These are phyloP conservation scores for Fusarium nelsonii DNA, from an alignment of 2,329 filamentous ascomycete genomes.

Conservation along the genomic window DNA sequence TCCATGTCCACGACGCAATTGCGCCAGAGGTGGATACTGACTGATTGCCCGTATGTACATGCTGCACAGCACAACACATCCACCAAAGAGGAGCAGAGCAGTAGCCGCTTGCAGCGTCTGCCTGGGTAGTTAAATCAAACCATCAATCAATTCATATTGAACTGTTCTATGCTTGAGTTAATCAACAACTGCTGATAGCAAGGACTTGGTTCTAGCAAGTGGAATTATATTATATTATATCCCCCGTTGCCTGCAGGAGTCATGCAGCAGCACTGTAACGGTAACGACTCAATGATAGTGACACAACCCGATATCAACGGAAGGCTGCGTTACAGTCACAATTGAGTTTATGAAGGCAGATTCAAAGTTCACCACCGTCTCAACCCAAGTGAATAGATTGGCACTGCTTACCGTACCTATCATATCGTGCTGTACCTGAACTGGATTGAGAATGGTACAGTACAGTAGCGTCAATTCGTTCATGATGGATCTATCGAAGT, in stretches of 20 bases:
- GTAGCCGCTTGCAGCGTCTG: constrained; percentile 13
- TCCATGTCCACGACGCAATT: constrained; percentile 25
- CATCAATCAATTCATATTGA: background rate
- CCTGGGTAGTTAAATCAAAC: background rate
- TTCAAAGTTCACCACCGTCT: background rate
- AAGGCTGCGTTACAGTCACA: constrained; percentile 3
- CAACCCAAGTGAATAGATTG: background rate
- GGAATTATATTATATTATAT: constrained; percentile 1
- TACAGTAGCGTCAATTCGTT: background rate
- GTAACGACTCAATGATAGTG: constrained; percentile 5
- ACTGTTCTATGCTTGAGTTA: constrained; percentile 1
- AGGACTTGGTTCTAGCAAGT: background rate
- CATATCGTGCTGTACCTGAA: background rate
- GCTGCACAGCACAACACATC: background rate
- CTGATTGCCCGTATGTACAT: background rate
- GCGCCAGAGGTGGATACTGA: constrained; percentile 13
- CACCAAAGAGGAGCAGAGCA: constrained; percentile 5
- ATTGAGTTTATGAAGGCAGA: constrained; percentile 9
- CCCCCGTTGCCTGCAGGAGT: constrained; percentile 1
- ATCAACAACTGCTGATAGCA: background rate
- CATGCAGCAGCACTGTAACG: constrained; percentile 18
- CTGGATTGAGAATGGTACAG: constrained; percentile 2
- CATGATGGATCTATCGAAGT: constrained; percentile 9
- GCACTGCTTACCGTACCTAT: background rate
- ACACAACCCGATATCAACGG: constrained; percentile 12